Evolutionary conservation across 2,329 filamentous ascomycete genomes (phyloP).

Genomic region (Lachnellula occidentalis): DNA sequence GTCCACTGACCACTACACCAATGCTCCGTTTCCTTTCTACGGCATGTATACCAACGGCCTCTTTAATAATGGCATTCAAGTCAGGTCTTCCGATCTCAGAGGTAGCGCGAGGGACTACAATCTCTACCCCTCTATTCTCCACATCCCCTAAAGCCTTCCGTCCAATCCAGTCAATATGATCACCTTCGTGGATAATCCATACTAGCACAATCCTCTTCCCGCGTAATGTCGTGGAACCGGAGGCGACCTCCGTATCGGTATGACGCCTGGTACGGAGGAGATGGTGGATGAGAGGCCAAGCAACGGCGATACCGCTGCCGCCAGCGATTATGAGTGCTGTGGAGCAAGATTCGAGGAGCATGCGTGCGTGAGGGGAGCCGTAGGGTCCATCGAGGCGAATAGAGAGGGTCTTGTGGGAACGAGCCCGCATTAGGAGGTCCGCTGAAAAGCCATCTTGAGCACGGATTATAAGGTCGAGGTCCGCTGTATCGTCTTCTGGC

Average conservation of each 20-base stretch:
- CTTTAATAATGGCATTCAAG: conserved; percentile 39
- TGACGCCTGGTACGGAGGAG: conserved; percentile 29
- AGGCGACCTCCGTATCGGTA: conserved; percentile 18
- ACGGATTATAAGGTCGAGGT: conserved; percentile 54
- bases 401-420: conserved; percentile 36
- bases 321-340: conserved; percentile 54
- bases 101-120: conserved; percentile 51
- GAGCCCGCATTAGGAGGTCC: conserved; percentile 48
- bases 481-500: conserved; percentile 37
- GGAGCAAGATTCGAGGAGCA: conserved; percentile 44
- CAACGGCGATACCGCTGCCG: conserved; percentile 60
- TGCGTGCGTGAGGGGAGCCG: conserved; percentile 50
- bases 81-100: conserved; percentile 48
- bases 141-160: conserved; percentile 44
- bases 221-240: conserved; percentile 15
- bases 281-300: conserved; percentile 55
- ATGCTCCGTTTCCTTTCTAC: conserved; percentile 30
- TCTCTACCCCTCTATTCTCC: conserved; percentile 42
- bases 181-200: conserved; percentile 51
- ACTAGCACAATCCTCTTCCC: conserved; percentile 43
- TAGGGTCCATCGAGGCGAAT: conserved; percentile 61
- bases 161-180: conserved; percentile 51
- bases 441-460: conserved; percentile 55
- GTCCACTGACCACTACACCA: conserved; percentile 55
- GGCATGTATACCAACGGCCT: conserved; percentile 25